Evolutionary conservation across 1,284 basidiomycete species (phyloP).

Genomic region (Cutaneotrichosporon mucoides): DNA sequence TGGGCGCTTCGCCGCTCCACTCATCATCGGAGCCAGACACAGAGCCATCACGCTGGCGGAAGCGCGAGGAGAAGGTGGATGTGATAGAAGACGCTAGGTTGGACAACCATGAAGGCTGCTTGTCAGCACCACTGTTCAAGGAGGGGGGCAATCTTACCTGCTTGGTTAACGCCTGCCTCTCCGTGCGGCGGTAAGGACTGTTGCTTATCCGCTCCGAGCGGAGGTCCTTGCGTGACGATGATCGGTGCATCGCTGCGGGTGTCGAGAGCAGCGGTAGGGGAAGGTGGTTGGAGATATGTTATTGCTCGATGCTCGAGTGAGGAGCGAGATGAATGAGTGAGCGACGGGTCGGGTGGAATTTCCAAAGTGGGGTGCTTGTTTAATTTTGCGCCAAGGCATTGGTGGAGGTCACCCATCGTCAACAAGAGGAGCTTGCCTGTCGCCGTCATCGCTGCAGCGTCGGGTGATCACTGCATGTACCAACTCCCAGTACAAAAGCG

Average conservation of each 20-base stretch:
- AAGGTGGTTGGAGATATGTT: too few relatives aligned
- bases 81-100: conserved; percentile 16
- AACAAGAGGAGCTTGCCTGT: too few relatives aligned
- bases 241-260: conserved; percentile 26
- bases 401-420: too few relatives aligned
- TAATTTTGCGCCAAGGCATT: too few relatives aligned
- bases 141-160: not conserved
- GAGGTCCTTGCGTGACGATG: conserved; percentile 31
- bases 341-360: too few relatives aligned
- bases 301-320: too few relatives aligned
- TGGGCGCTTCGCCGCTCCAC: conserved; percentile 37
- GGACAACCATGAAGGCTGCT: not conserved
- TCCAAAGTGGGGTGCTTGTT: too few relatives aligned
- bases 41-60: conserved; percentile 23
- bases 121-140: not conserved
- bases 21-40: conserved; percentile 43
- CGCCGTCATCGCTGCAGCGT: too few relatives aligned
- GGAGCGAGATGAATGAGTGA: too few relatives aligned
- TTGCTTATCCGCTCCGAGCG: conserved; percentile 27
- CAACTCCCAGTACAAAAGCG: too few relatives aligned
- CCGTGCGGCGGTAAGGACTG: conserved; percentile 26
- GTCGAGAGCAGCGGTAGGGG: not conserved
- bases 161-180: not conserved
- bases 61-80: conserved; percentile 30
- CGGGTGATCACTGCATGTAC: too few relatives aligned